A percentile compares a stretch with the other conserved stretches of the same genome.
Evolutionary conservation across 2,329 filamentous ascomycete species (phyloP).

Genomic region (Exutisphaerella laricina): DNA sequence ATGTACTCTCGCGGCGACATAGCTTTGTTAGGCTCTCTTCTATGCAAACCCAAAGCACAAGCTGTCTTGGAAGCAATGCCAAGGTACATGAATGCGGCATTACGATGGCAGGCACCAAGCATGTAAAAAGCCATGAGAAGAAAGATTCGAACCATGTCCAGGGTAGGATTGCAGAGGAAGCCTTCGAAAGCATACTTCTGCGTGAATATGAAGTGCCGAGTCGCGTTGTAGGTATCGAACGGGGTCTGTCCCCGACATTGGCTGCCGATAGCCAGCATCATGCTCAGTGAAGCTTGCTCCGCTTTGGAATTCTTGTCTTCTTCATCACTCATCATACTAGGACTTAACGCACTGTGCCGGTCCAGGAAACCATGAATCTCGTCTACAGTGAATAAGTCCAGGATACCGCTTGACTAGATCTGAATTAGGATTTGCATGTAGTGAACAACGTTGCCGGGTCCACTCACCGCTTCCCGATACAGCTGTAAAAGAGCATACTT

Average conservation of each 20-base stretch:
- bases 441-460: too few species aligned
- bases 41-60: constrained; percentile 53
- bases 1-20: constrained; percentile 15
- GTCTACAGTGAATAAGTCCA: constrained; percentile 34
- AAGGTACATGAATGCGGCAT: constrained; percentile 59
- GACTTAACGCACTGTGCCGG: constrained; percentile 17
- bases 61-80: constrained; percentile 55
- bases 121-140: constrained; percentile 56
- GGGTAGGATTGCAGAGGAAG: constrained; percentile 50
- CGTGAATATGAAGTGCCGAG: constrained; percentile 44
- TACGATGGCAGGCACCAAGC: constrained; percentile 53
- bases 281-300: constrained; percentile 31
- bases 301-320: constrained; percentile 31
- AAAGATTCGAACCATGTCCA: constrained; percentile 50
- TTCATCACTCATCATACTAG: constrained; percentile 18
- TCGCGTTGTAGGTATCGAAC: constrained; percentile 27
- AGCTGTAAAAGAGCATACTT: constrained; percentile 30
- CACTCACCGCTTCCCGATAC: constrained; percentile 32
- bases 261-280: constrained; percentile 50
- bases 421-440: constrained; percentile 21
- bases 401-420: constrained; percentile 38
- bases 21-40: constrained; percentile 20
- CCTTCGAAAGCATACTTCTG: constrained; percentile 46
- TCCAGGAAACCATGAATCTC: constrained; percentile 23
- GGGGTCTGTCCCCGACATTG: constrained; percentile 36